Percentiles rank a stretch among this genome's conserved stretches.
phyloP scores from a whole-genome alignment of 176 grass and related monocot species.

The sorghum (Sorghum bicolor) region Sorghum_bicolor_NCBIv3 NC_012873.2:56730501-56731000 shows the following conservation, averaged over 20 bases:
- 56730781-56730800: no score
- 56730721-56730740: no score
- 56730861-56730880: conserved; percentile 11
- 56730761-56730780: no score
- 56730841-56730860: conserved; percentile 23
- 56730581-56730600: conserved; percentile 1
- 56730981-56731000: not conserved
- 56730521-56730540: not conserved
- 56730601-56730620: not conserved
- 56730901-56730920: not conserved
- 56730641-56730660: conserved; percentile 15
- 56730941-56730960: not conserved
- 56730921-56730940: not conserved
- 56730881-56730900: conserved; percentile 22
- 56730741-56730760: no score
- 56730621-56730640: not conserved
- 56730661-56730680: not conserved
- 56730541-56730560: not conserved
- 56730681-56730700: not conserved
- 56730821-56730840: not conserved
- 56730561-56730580: not conserved
- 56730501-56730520: not conserved
- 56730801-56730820: no score
- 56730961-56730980: not conserved
- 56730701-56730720: not conserved